phyloP scores from a whole-genome alignment of 2,329 filamentous ascomycete genomes.

The Xylaria hypoxylon region DNA sequence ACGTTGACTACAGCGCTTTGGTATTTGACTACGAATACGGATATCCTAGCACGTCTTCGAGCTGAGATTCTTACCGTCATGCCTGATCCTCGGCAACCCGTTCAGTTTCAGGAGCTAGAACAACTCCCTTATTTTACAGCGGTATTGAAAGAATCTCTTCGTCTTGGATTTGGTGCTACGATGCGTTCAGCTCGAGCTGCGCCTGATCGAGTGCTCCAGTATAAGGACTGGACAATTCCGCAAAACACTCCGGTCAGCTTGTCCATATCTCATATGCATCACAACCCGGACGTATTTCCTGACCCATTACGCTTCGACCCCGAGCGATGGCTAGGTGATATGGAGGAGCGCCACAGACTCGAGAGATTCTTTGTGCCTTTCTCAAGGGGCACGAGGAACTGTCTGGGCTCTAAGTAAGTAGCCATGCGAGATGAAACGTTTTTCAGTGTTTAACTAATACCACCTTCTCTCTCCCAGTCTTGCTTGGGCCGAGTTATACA shows the following conservation, averaged over 20 bases:
- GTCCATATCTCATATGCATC: slow-evolving; percentile 45
- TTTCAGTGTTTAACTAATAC: neutral
- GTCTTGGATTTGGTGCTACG: slow-evolving; percentile 57
- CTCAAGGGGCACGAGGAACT: slow-evolving; percentile 17
- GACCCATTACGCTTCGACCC: slow-evolving; percentile 30
- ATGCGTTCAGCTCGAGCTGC: slow-evolving; percentile 57
- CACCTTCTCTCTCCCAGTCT: neutral
- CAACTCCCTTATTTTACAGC: slow-evolving; percentile 56
- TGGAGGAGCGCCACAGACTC: neutral
- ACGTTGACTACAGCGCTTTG: neutral
- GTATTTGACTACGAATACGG: neutral
- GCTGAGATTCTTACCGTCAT: slow-evolving; percentile 23
- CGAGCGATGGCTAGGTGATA: slow-evolving; percentile 22
- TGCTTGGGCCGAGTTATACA: slow-evolving; percentile 18
- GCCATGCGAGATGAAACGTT: neutral
- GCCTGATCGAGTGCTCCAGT: slow-evolving; percentile 46
- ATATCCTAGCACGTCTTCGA: slow-evolving; percentile 37
- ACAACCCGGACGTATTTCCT: slow-evolving; percentile 41
- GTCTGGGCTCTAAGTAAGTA: slow-evolving; percentile 22
- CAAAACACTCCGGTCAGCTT: slow-evolving; percentile 47
- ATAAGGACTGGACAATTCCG: slow-evolving; percentile 44
- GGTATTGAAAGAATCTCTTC: slow-evolving; percentile 59
- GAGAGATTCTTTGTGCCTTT: slow-evolving; percentile 18
- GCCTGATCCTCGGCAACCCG: neutral
- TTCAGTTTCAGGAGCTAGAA: slow-evolving; percentile 23